Base-by-base conservation (phyloP, 768 basidiomycete species). In the Austroboletus eburneus region DNA sequence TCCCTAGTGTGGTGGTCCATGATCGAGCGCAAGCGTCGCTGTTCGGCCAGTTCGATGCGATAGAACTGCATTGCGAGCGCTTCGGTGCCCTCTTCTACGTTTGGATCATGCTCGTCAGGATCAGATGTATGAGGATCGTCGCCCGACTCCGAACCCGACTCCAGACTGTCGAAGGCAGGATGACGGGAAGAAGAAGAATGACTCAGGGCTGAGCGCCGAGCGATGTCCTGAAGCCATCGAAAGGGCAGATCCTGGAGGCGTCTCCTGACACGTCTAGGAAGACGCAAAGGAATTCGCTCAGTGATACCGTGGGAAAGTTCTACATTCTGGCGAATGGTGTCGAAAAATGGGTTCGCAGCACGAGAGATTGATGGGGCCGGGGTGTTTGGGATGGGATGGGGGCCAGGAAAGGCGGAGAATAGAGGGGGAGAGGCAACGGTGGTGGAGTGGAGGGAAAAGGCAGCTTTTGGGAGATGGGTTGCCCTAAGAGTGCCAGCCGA, bases 31-130 rank as follows among this genome's bases (percentile, higher is more conserved):
- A 98, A 69, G 12, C 95, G 72, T 45, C 85, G 76, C 66, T 94
- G 93, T 65, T 98, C 95, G 3, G 87, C 87, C 1, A 91, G 73
- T 61, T 98, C 95, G 45, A 98, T 87, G 43, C 80, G 77, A 70
- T 94, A 93, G 63, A 95, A 98, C 67, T 98, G 92, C 76, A 83
- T 83, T 2, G 94, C 93, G 24, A 98, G 79, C 1, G 78, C 73
- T 52, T 92, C 87, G 1, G 85, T 77, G 21, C 84, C 85, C 45
- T 87, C 80, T 4, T 88, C 82, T 8, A 80, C 65, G 24, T 72
- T 67, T 1, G 70, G 67, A 29, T 68, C 61, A 10, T 64, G 53
- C 18, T 67, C 64, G n/a, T 66, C 65, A 1, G 64, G 64, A 41
- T 68, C 66, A 18, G 63, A 64, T 12, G 57, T 54, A 24, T 54